These are phyloP conservation scores for Microcyclosporella mali DNA, from an alignment of 2,329 filamentous ascomycete species.

Conservation along the genomic window DNA sequence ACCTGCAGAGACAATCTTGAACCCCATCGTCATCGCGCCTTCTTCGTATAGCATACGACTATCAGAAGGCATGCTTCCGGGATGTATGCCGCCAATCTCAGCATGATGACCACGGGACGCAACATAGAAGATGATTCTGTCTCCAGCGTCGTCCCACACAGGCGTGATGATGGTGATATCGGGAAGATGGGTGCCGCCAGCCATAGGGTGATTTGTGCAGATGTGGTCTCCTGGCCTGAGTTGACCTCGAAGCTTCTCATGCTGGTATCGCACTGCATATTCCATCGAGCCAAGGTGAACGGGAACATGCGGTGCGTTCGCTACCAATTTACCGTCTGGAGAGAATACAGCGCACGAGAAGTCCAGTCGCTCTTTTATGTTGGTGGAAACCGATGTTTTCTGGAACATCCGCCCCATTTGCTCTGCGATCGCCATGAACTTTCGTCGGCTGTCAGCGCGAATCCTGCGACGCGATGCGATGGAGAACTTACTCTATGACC, in stretches of 20 bases:
- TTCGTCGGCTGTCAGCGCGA: too few species aligned
- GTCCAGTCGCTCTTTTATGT: conserved; percentile 41
- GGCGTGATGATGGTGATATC: conserved; percentile 41
- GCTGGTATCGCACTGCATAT: conserved; percentile 37
- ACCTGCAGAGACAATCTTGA: conserved; percentile 21
- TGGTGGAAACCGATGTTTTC: conserved; percentile 50
- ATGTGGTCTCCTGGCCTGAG: conserved; percentile 37
- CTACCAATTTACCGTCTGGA: conserved; percentile 38
- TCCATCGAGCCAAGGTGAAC: conserved; percentile 42
- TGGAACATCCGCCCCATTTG: conserved; percentile 54
- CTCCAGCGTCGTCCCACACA: conserved; percentile 27
- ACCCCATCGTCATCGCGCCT: conserved; percentile 34
- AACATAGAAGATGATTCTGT: conserved; percentile 35
- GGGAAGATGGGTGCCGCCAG: conserved; percentile 38
- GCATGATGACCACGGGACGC: conserved; percentile 38
- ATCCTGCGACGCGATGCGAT: too few species aligned
- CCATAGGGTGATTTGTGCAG: conserved; percentile 36
- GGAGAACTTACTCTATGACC: conserved; percentile 50
- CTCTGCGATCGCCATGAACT: conserved; percentile 48
- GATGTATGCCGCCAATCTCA: conserved; percentile 37
- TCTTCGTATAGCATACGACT: conserved; percentile 41
- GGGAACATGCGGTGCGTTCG: conserved; percentile 39
- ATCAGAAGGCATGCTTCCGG: conserved; percentile 40
- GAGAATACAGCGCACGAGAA: conserved; percentile 42
- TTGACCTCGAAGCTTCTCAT: conserved; percentile 31